These are phyloP conservation scores for Mucuna pruriens DNA, from an alignment of 306 rosid genomes.

Conservation along the genomic window DNA sequence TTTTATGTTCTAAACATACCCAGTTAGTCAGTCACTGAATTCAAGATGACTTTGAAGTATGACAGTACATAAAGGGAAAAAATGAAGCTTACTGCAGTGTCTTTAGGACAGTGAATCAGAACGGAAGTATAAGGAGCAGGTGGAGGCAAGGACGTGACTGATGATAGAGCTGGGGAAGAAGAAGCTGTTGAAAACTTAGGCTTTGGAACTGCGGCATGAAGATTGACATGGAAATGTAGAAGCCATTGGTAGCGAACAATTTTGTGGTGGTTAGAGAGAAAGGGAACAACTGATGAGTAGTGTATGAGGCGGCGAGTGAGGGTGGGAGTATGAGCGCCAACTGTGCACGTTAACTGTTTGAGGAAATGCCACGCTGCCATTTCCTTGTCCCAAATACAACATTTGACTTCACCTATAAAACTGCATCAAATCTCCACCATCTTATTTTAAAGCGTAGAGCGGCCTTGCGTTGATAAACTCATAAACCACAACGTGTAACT, in stretches of 20 bases:
- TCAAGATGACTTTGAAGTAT: no score
- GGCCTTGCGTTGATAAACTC: no score
- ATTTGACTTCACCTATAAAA: not conserved
- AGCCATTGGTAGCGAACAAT: not conserved
- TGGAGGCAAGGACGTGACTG: conserved; percentile 39
- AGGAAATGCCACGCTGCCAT: conserved; percentile 5
- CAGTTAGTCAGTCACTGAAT: not conserved
- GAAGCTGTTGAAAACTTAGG: conserved; percentile 43
- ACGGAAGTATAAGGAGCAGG: conserved; percentile 58
- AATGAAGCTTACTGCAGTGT: conserved; percentile 60
- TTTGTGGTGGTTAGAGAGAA: not conserved
- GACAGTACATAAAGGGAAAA: not conserved
- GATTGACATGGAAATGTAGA: not conserved
- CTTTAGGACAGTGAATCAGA: conserved; percentile 67
- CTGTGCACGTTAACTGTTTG: not conserved
- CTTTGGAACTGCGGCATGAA: conserved; percentile 6
- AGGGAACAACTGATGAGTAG: not conserved
- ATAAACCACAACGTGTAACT: no score
- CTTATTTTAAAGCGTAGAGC: no score
- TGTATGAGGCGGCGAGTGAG: not conserved
- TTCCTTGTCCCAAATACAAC: not conserved
- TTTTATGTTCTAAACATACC: not conserved
- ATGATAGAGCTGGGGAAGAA: conserved; percentile 35
- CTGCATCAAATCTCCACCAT: not conserved
- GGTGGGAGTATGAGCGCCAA: not conserved